Evolutionary conservation across 2,329 filamentous ascomycete genomes (phyloP), one percentile per base, ranked within the genome.

Genomic region (Triangularia setosa): DNA sequence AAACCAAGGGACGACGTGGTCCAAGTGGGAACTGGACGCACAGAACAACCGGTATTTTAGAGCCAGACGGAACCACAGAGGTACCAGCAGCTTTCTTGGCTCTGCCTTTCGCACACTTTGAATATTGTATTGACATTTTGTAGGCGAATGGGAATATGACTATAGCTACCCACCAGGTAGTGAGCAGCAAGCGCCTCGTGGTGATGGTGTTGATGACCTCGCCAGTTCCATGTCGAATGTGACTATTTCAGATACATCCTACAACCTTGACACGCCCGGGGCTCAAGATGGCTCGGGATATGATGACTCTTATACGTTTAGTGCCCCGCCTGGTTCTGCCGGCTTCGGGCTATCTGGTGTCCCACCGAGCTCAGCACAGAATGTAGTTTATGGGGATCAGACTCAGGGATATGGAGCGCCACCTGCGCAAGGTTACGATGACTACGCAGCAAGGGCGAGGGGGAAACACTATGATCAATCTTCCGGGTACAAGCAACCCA

Each of bases 21-120:
- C 64, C 27, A 67, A 69, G 3, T 78, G 76, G 76, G 65, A 66
- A 18, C 76, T 69, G 69, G 70, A 71, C 24, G 23, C 24, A 16
- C 64, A 69, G 4, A 69, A 74, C 40, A 44, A 66, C 14, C 67
- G 71, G 62, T 71, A 74, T 56, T 77, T 73, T 58, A 73, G 72
- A 58, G 69, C 70, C 18, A 70, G 74, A 54, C 65, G 67, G 64
- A 70, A 74, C 58, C 61, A 57, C 40, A 65, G 72, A 58, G 76
- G 76, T 78, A 69, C 21, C 55, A 21, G 44, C 6, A 23, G 2
- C 16, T 40, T 33, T 14, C 18, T 61, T 25, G 4, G 25, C 4
- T 25, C 14, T 23, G 9, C 23, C n/a, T 4, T 21, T 48, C n/a
- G 40, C 5, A 21, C 3, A 9, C 8, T 8, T 18, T 9, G 40